phyloP scores from a whole-genome alignment of 139 green algal species.

The Coccomyxa sp. region DNA sequence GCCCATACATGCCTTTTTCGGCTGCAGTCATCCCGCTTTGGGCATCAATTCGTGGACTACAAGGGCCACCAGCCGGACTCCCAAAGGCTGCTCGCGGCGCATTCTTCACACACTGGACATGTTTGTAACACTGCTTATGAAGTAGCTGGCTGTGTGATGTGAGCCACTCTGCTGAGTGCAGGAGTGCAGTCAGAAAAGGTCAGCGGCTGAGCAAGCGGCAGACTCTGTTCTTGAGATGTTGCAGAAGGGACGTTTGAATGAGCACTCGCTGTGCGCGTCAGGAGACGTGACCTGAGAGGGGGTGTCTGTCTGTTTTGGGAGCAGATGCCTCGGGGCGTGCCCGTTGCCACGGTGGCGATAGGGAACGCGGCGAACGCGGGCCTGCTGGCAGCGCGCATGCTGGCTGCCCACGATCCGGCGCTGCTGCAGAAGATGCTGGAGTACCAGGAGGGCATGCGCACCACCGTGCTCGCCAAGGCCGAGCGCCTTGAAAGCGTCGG shows the following conservation, averaged over 20 bases:
- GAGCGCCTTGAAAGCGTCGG: constrained; percentile 60
- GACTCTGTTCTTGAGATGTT: not conserved
- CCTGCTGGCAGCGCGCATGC: constrained; percentile 85
- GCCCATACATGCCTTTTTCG: not conserved
- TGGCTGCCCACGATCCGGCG: constrained; percentile 53
- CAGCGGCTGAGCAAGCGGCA: not conserved
- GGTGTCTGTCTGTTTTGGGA: not conserved
- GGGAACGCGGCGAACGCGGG: constrained; percentile 95
- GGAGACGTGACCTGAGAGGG: no score
- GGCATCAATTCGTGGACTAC: not conserved
- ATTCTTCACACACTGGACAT: not conserved
- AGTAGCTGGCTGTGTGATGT: not conserved
- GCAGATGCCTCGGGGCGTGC: constrained; percentile 93
- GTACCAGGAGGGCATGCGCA: constrained; percentile 59
- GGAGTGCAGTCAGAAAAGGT: not conserved
- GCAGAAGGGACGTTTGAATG: not conserved
- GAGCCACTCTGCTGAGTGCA: not conserved
- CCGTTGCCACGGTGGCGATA: constrained; percentile 96
- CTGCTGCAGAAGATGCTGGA: constrained; percentile 62
- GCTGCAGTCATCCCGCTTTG: not conserved
- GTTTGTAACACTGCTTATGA: not conserved
- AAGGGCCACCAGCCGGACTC: not conserved
- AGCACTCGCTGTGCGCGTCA: no score
- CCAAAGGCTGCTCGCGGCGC: not conserved
- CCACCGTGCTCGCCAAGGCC: constrained; percentile 73